phyloP scores from a whole-genome alignment of 2,329 filamentous ascomycete genomes.

The Colletotrichum musae region DNA sequence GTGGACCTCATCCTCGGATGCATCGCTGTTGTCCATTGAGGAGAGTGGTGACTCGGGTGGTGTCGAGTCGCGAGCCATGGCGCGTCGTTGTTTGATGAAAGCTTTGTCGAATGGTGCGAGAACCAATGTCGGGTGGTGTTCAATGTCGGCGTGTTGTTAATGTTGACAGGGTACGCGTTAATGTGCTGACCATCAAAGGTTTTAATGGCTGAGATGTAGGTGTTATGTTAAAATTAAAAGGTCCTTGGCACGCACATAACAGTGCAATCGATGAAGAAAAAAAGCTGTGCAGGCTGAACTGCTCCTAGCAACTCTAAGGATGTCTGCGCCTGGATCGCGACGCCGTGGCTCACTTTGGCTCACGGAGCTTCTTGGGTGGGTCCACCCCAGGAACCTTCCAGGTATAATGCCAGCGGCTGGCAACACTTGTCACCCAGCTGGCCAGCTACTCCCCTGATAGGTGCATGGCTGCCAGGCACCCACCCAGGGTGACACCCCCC shows the following conservation, averaged over 20 bases:
- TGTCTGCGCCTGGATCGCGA: slow-evolving; percentile 41
- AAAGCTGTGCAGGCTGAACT: neutral
- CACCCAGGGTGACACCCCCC: slow-evolving; percentile 27
- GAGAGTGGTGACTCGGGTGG: slow-evolving; percentile 41
- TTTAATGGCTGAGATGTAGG: neutral
- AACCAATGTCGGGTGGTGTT: slow-evolving; percentile 13
- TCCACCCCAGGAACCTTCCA: slow-evolving; percentile 18
- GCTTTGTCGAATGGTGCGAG: slow-evolving; percentile 27
- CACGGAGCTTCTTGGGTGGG: slow-evolving; percentile 35
- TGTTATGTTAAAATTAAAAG: neutral
- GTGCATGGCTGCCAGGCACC: slow-evolving; percentile 27
- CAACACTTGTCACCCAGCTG: slow-evolving; percentile 4
- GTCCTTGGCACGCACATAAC: neutral
- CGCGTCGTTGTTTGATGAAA: slow-evolving; percentile 11
- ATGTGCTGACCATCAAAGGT: too few species aligned
- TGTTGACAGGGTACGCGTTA: too few species aligned
- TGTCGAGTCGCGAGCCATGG: slow-evolving; percentile 38
- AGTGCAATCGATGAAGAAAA: slow-evolving; percentile 16
- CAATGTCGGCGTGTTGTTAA: slow-evolving; percentile 13
- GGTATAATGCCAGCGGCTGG: neutral
- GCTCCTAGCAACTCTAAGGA: slow-evolving; percentile 32
- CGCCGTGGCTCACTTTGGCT: slow-evolving; percentile 26
- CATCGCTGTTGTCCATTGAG: slow-evolving; percentile 40
- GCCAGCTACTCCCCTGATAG: neutral
- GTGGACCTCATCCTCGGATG: slow-evolving; percentile 40